phyloP scores from a whole-genome alignment of 1,284 basidiomycete genomes.

The Cryptococcus jaspeensis region DNA sequence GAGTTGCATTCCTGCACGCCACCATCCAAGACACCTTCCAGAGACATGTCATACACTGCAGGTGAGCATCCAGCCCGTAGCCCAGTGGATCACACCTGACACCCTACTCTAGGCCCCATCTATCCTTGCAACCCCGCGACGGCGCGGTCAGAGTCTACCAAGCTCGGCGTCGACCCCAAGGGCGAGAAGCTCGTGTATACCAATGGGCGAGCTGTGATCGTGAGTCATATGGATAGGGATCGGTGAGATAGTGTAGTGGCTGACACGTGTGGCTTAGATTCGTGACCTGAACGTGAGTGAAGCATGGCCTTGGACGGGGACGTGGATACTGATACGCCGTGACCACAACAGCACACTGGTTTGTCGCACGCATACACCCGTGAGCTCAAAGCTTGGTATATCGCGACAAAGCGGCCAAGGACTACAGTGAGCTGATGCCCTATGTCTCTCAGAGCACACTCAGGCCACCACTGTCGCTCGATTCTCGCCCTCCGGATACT shows the following conservation, averaged over 20 bases:
- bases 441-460: conserved; percentile 64
- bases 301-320: background rate
- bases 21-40: background rate
- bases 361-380: conserved; percentile 48
- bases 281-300: conserved; percentile 60
- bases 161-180: conserved; percentile 66
- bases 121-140: conserved; percentile 76
- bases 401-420: background rate
- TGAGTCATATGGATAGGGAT: conserved; percentile 58
- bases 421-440: conserved; percentile 18
- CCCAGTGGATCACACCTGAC: background rate
- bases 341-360: conserved; percentile 27
- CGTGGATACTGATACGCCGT: background rate
- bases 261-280: conserved; percentile 53
- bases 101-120: conserved; percentile 46
- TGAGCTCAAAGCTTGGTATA: conserved; percentile 11
- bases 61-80: conserved; percentile 16
- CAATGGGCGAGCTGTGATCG: conserved; percentile 80
- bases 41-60: conserved; percentile 35
- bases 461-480: conserved; percentile 85
- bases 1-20: background rate
- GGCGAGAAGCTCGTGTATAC: conserved; percentile 85
- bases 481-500: conserved; percentile 91
- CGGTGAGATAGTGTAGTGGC: conserved; percentile 3
- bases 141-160: conserved; percentile 61